Evolutionary conservation across 768 basidiomycete species (phyloP), one percentile per base, ranked within the genome.

Genomic region (Mycena vulgaris): DNA sequence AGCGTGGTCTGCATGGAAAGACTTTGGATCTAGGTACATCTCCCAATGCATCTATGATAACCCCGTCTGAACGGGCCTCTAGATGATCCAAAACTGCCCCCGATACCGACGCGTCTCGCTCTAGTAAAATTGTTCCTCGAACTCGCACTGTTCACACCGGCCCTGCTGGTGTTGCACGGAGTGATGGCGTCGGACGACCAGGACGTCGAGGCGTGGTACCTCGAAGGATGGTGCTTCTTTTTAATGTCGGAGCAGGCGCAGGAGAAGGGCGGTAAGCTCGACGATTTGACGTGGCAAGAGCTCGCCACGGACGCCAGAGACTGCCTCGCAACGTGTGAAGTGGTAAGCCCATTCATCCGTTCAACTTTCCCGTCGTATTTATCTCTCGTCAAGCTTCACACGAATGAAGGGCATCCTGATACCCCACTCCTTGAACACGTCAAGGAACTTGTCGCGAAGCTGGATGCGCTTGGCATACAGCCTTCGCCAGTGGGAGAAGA

Each of bases 181-280:
- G 86, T 96, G 13, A 90, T 96, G 80, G 88, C 92, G 13, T 81
- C 90, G 0, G 95, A 97, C 78, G 94, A 96, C 72, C 88, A 94
- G 76, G 92, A 95, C 61, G 91, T 96, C 16, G 95, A 97, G 74
- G 96, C 92, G 1, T 97, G 96, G 92, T 97, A 97, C 77, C 88
- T 97, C 31, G 95, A 97, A 80, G 96, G 95, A 61, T 98, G 95
- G 95, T 93, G 93, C 72, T 95, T 94, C 85, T 95, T 90, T 83
- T 82, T 97, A 52, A 90, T 94, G 89, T 88, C 90, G 0, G 92
- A 93, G 78, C 88, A 92, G 68, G 89, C 89, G 10, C 86, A 89
- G 69, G 90, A 92, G 74, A 86, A 80, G 16, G 85, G 84, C 30
- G 87, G 85, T 23, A 86, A 80, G 40, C 66, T 86, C 33, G 86